Conservation (phyloP, 2,329 filamentous ascomycete species). For the Tolypocladium ovalisporum region DNA sequence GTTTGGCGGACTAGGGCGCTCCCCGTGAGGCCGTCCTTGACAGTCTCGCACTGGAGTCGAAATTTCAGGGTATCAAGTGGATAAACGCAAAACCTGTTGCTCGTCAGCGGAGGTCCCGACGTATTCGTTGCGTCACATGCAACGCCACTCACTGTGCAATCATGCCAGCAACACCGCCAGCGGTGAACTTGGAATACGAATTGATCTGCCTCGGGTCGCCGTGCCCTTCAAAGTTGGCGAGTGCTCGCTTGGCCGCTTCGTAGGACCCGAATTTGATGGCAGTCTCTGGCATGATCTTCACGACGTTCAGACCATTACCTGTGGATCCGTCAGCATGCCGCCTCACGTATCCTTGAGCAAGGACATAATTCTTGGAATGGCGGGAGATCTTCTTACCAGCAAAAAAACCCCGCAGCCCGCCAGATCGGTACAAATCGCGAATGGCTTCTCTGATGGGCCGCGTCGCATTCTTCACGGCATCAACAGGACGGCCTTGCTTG, state of each 20-base stretch:
- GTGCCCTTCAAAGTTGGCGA: slow-evolving; percentile 82
- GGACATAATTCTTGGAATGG: not conserved
- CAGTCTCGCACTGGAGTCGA: slow-evolving; percentile 85
- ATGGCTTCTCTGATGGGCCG: slow-evolving; percentile 63
- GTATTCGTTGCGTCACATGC: not conserved
- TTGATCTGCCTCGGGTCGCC: slow-evolving; percentile 69
- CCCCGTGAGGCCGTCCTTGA: slow-evolving; percentile 72
- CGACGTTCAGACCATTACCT: slow-evolving; percentile 93
- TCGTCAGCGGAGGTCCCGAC: not conserved
- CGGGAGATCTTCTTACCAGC: slow-evolving; percentile 55
- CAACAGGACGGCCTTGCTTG: slow-evolving; percentile 57
- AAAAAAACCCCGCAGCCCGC: slow-evolving; percentile 82
- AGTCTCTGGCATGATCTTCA: slow-evolving; percentile 98
- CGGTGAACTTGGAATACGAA: slow-evolving; percentile 77
- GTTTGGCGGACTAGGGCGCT: slow-evolving; percentile 75
- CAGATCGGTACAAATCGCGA: slow-evolving; percentile 71
- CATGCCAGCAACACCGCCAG: slow-evolving; percentile 87
- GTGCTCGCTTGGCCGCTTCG: slow-evolving; percentile 81
- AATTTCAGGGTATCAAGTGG: slow-evolving; percentile 78
- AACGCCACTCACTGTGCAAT: slow-evolving; percentile 62
- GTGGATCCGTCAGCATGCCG: not conserved
- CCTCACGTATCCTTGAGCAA: not conserved
- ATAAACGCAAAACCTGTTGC: slow-evolving; percentile 74
- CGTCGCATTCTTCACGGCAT: slow-evolving; percentile 53
- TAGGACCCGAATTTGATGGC: slow-evolving; percentile 98